These are phyloP conservation scores for Alternaria triticimaculans DNA, from an alignment of 2,329 filamentous ascomycete genomes.

Conservation along the genomic window DNA sequence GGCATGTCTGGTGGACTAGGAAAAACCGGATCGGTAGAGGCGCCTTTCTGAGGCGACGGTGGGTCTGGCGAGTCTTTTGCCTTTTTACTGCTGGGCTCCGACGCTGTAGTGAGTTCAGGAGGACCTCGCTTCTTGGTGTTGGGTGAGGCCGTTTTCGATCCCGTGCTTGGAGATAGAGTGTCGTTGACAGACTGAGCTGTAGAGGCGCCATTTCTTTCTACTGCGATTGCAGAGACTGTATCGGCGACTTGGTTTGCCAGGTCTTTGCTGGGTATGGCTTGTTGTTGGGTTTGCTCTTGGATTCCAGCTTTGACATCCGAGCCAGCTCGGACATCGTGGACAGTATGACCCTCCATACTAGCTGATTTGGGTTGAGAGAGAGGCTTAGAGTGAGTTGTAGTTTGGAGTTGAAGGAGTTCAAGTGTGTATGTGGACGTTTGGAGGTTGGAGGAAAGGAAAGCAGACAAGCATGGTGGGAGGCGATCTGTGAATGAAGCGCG, in stretches of 20 bases:
- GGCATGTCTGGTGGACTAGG: constrained; percentile 38
- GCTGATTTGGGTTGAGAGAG: neutral
- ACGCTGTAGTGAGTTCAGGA: constrained; percentile 5
- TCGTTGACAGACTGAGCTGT: neutral
- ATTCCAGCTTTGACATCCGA: neutral
- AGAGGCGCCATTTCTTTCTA: neutral
- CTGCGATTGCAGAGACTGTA: neutral
- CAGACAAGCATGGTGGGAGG: constrained; percentile 23
- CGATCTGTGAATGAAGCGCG: constrained; percentile 2
- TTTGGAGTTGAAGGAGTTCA: constrained; percentile 8
- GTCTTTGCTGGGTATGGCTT: constrained; percentile 2
- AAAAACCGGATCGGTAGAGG: constrained; percentile 9
- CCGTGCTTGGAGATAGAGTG: neutral
- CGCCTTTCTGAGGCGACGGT: neutral
- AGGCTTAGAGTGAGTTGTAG: neutral
- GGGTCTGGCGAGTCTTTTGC: constrained; percentile 13
- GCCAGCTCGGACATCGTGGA: neutral
- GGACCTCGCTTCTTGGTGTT: constrained; percentile 25
- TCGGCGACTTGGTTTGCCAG: neutral
- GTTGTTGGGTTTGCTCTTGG: constrained; percentile 1
- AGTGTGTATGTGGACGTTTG: constrained; percentile 20
- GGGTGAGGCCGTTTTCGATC: constrained; percentile 6
- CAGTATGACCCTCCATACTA: neutral
- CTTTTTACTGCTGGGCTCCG: constrained; percentile 26
- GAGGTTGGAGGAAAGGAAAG: constrained; percentile 16